Evolutionary conservation across 129 eudicot genomes (phyloP).

Genomic region (Helichrysum umbraculigerum): DNA sequence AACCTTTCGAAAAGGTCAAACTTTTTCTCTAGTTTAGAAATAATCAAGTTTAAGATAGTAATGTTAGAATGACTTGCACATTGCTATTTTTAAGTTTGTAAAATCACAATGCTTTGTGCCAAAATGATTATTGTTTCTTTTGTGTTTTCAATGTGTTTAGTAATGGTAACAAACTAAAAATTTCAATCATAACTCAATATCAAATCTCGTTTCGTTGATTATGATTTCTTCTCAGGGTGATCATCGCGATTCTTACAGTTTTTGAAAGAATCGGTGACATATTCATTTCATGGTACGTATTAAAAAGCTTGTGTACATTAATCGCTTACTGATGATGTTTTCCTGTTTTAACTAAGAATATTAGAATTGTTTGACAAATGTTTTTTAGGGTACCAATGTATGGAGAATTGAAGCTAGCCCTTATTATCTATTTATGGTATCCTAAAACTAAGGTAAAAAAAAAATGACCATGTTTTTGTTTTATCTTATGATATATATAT

Average conservation of each 20-base stretch:
- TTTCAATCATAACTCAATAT: background rate
- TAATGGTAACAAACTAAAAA: background rate
- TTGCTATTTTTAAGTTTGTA: background rate
- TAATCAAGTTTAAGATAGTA: background rate
- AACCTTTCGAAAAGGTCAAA: constrained; percentile 8
- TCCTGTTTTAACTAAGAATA: constrained; percentile 18
- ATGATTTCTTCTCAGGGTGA: constrained; percentile 56
- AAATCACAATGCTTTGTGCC: background rate
- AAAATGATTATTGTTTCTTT: too few species aligned
- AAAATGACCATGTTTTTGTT: background rate
- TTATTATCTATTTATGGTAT: constrained; percentile 91
- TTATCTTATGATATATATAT: background rate
- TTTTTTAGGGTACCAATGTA: constrained; percentile 84
- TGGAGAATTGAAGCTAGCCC: constrained; percentile 84
- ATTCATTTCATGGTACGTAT: constrained; percentile 76
- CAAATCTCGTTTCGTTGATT: constrained; percentile 3
- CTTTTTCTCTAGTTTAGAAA: background rate
- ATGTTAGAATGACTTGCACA: constrained; percentile 1
- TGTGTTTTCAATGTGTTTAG: background rate
- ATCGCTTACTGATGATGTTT: background rate
- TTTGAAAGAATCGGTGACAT: constrained; percentile 66
- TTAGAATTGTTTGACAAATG: constrained; percentile 15
- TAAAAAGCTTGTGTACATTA: background rate
- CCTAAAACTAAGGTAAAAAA: constrained; percentile 82
- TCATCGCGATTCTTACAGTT: constrained; percentile 69